A percentile compares a stretch with the other conserved stretches of the same genome.
These are phyloP conservation scores for Tolypocladium album DNA, from an alignment of 2,329 filamentous ascomycete genomes.

Conservation along the genomic window DNA sequence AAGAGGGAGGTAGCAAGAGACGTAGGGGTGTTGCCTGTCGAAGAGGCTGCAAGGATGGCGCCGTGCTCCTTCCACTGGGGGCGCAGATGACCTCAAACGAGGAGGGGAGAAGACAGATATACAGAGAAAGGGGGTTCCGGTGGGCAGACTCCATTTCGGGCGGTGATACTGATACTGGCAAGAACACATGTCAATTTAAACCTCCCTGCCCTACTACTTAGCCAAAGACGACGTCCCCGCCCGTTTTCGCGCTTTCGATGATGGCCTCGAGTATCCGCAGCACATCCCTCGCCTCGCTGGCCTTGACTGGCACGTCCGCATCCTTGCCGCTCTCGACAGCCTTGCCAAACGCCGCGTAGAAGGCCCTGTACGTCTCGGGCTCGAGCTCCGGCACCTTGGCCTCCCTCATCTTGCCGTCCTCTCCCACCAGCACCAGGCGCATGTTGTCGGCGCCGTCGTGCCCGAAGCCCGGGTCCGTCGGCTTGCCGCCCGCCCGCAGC, in stretches of 20 bases:
- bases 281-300: conserved; percentile 41
- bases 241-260: conserved; percentile 36
- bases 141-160: no score
- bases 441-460: conserved; percentile 51
- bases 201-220: conserved; percentile 2
- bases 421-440: conserved; percentile 43
- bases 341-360: conserved; percentile 47
- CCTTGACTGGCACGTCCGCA: conserved; percentile 40
- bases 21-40: no score
- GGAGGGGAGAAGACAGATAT: no score
- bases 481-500: conserved; percentile 51
- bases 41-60: no score
- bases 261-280: conserved; percentile 41
- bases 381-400: conserved; percentile 45
- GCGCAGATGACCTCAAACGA: no score
- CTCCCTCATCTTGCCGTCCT: conserved; percentile 38
- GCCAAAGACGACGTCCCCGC: conserved; percentile 29
- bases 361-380: conserved; percentile 56
- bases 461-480: conserved; percentile 53
- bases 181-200: not conserved
- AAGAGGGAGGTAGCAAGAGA: no score
- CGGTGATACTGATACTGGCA: not conserved
- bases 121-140: no score
- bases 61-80: no score
- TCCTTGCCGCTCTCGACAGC: conserved; percentile 36